Evolutionary conservation across 306 rosid genomes (phyloP).

Genomic region (Castanea sativa): DNA sequence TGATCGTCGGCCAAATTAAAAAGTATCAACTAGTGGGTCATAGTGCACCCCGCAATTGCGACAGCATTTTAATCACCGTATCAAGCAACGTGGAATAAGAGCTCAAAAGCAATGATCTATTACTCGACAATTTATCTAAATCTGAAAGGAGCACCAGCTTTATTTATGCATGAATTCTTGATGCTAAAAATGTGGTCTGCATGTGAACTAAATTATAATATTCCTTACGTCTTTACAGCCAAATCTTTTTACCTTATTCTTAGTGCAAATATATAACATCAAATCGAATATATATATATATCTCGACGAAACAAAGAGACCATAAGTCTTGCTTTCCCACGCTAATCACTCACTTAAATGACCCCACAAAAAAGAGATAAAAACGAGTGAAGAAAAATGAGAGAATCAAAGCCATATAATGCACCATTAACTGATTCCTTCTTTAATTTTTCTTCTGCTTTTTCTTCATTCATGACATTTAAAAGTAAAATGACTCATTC

Average conservation of each 20-base stretch:
- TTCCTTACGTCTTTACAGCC: constrained; percentile 40
- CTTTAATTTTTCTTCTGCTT: constrained; percentile 44
- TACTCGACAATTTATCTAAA: constrained; percentile 17
- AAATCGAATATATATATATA: constrained; percentile 14
- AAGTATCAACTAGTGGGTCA: constrained; percentile 37
- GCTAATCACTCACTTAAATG: constrained; percentile 24
- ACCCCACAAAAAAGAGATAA: neutral
- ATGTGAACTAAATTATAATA: constrained; percentile 34
- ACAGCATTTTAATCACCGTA: constrained; percentile 33
- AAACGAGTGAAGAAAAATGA: constrained; percentile 16
- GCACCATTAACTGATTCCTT: constrained; percentile 51
- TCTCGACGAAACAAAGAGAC: neutral
- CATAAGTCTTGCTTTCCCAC: constrained; percentile 44
- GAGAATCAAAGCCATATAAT: constrained; percentile 31
- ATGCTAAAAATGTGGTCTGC: constrained; percentile 29
- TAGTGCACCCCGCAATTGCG: constrained; percentile 47
- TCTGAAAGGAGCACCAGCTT: constrained; percentile 9
- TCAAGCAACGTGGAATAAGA: constrained; percentile 25
- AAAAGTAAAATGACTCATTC: constrained; percentile 14
- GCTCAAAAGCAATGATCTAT: neutral
- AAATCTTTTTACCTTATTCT: constrained; percentile 34
- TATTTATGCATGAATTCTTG: constrained; percentile 32
- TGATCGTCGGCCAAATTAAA: constrained; percentile 19
- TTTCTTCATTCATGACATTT: constrained; percentile 39
- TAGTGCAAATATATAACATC: constrained; percentile 25